Evolutionary conservation across 305 asterid species (phyloP).

Genomic region (Fraxinus platypoda): DNA sequence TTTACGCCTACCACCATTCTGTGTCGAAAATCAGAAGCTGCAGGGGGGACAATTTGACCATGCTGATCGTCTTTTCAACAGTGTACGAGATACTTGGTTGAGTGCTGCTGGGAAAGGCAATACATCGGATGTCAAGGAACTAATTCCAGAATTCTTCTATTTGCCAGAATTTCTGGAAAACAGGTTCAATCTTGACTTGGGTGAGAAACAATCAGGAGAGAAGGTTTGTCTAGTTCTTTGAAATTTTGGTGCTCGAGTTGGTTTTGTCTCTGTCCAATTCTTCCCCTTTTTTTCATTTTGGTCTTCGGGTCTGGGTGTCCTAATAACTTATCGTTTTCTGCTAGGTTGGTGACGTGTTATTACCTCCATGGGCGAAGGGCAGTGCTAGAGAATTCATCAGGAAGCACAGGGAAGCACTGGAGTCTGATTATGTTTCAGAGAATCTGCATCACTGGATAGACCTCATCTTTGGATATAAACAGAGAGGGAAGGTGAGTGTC

Average conservation of each 20-base stretch:
- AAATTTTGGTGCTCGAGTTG: constrained; percentile 1
- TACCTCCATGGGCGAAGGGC: constrained; percentile 98
- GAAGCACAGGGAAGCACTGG: constrained; percentile 97
- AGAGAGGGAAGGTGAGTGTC: constrained; percentile 90
- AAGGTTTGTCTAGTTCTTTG: constrained; percentile 56
- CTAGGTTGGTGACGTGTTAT: constrained; percentile 87
- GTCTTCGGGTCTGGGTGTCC: constrained; percentile 10
- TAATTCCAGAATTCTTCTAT: constrained; percentile 95
- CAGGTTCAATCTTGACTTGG: constrained; percentile 88
- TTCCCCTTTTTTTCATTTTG: constrained; percentile 6
- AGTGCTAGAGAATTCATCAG: constrained; percentile 87
- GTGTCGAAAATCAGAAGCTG: constrained; percentile 86
- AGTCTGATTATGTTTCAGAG: constrained; percentile 94
- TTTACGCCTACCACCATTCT: constrained; percentile 91
- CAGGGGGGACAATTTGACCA: constrained; percentile 99
- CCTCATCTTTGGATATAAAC: constrained; percentile 93
- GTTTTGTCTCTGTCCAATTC: background rate
- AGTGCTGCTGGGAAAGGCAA: constrained; percentile 99
- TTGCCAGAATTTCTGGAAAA: constrained; percentile 96
- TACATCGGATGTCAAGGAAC: constrained; percentile 98
- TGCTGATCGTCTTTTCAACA: constrained; percentile 98
- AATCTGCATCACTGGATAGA: constrained; percentile 99
- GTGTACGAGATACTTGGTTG: constrained; percentile 87
- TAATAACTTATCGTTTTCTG: constrained; percentile 31
- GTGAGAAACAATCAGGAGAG: constrained; percentile 99